Percentiles rank a stretch among this genome's conserved stretches.
Conservation (phyloP, 1,284 basidiomycete genomes). For the Volvariella volvacea region DNA sequence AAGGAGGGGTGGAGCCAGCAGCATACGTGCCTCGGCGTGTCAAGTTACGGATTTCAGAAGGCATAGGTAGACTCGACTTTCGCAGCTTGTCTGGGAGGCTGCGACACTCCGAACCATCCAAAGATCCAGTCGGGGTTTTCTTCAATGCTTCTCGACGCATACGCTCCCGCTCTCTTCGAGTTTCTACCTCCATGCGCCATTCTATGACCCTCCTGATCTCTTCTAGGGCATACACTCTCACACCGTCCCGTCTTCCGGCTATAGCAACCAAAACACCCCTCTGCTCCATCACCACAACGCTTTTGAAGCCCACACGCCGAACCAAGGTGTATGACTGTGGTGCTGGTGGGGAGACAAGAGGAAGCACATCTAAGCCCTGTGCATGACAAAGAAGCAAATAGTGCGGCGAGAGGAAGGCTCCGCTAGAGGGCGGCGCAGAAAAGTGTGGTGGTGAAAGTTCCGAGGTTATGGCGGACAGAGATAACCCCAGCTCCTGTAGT, state of each 20-base stretch:
- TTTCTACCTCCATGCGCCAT: slow-evolving; percentile 78
- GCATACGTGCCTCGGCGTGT: slow-evolving; percentile 34
- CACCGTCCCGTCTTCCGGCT: slow-evolving; percentile 74
- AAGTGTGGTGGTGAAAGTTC: slow-evolving; percentile 71
- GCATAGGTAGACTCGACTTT: slow-evolving; percentile 40
- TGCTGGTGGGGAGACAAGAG: slow-evolving; percentile 62
- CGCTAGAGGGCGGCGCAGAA: slow-evolving; percentile 64
- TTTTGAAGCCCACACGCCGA: slow-evolving; percentile 72
- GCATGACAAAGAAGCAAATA: slow-evolving; percentile 77
- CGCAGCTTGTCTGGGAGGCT: slow-evolving; percentile 37
- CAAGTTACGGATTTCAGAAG: slow-evolving; percentile 24
- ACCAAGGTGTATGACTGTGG: slow-evolving; percentile 74
- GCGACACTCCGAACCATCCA: slow-evolving; percentile 25
- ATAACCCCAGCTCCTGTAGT: slow-evolving; percentile 69
- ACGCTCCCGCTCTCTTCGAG: slow-evolving; percentile 64
- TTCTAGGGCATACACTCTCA: slow-evolving; percentile 77
- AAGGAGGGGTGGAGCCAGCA: slow-evolving; percentile 16
- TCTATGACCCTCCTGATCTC: slow-evolving; percentile 78
- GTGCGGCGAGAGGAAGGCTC: slow-evolving; percentile 71
- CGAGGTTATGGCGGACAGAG: slow-evolving; percentile 56
- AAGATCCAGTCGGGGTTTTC: slow-evolving; percentile 30
- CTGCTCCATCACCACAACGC: slow-evolving; percentile 83
- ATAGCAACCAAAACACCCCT: slow-evolving; percentile 80
- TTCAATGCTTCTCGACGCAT: slow-evolving; percentile 59
- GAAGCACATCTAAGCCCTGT: slow-evolving; percentile 76